Conservation (phyloP, 331 rosid species). For the Malus hybrid region DNA sequence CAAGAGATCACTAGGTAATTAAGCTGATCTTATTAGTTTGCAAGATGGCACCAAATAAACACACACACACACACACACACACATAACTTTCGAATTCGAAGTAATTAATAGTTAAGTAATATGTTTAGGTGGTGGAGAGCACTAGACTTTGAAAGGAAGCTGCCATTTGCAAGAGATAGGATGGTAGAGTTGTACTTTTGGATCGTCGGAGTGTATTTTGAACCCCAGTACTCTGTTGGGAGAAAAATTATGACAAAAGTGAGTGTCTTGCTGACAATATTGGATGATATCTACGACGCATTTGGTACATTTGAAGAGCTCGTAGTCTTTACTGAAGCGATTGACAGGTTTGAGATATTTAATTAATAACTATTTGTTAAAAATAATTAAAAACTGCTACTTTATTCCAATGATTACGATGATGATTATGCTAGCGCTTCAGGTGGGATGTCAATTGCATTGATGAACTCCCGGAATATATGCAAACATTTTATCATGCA, state of each 20-base stretch:
- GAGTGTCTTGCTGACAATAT: neutral
- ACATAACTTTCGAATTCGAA: neutral
- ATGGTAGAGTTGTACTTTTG: constrained; percentile 23
- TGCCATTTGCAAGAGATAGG: constrained; percentile 29
- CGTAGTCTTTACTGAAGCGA: constrained; percentile 22
- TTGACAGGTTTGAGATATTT: constrained; percentile 3
- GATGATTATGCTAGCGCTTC: neutral
- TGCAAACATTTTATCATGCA: constrained; percentile 12
- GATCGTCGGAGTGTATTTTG: constrained; percentile 19
- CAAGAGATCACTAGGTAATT: neutral
- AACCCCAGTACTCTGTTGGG: constrained; percentile 15
- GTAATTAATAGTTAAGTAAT: neutral
- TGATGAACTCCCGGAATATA: constrained; percentile 20
- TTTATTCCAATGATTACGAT: neutral
- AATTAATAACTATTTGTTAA: too few species aligned
- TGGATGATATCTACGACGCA: constrained; percentile 29
- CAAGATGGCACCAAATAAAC: too few species aligned
- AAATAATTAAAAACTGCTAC: neutral
- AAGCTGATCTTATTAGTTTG: too few species aligned
- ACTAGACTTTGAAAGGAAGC: constrained; percentile 1
- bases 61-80: too few species aligned
- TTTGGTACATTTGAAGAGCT: constrained; percentile 33
- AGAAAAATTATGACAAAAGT: constrained; percentile 18
- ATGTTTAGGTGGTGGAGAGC: constrained; percentile 34
- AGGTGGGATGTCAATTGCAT: constrained; percentile 22